These are phyloP conservation scores for Talaromyces albobiverticillius DNA, from an alignment of 2,329 filamentous ascomycete genomes.

Conservation along the genomic window DNA sequence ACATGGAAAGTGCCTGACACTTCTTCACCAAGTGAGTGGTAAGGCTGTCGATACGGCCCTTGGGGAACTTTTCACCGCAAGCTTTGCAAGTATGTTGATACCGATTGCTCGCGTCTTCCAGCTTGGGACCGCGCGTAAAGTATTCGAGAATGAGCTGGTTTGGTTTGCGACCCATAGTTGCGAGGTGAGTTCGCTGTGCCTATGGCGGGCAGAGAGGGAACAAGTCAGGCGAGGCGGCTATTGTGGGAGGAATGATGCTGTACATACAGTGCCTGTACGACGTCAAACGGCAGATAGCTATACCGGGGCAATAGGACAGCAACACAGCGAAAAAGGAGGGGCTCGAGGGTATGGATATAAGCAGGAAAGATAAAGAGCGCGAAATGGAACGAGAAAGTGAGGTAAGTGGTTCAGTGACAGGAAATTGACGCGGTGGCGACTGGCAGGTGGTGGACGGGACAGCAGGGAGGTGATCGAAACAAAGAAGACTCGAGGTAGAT, in stretches of 20 bases:
- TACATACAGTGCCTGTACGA: conserved; percentile 2
- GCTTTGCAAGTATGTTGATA: conserved; percentile 89
- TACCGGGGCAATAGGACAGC: background rate
- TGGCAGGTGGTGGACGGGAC: conserved; percentile 17
- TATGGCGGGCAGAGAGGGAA: background rate
- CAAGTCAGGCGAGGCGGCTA: background rate
- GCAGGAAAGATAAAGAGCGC: background rate
- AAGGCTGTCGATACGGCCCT: conserved; percentile 80
- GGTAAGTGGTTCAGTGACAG: background rate
- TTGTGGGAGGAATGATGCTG: background rate
- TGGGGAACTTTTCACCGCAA: conserved; percentile 85
- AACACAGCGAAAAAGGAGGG: background rate
- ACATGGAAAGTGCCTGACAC: conserved; percentile 73
- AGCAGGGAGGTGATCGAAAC: background rate
- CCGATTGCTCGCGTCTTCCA: conserved; percentile 84
- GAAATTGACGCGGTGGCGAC: conserved; percentile 12
- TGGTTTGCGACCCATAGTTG: conserved; percentile 74
- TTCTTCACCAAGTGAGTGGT: conserved; percentile 80
- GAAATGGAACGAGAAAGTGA: background rate
- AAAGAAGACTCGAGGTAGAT: background rate
- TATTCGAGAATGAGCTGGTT: conserved; percentile 83
- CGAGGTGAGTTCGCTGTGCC: background rate
- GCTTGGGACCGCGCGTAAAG: conserved; percentile 81
- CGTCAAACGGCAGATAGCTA: background rate
- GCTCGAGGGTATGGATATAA: background rate